Evolutionary conservation across 371 early-diverging fungal genomes (phyloP), one percentile per base, ranked within the genome.

Genomic region (Phascolomyces articulosus): DNA sequence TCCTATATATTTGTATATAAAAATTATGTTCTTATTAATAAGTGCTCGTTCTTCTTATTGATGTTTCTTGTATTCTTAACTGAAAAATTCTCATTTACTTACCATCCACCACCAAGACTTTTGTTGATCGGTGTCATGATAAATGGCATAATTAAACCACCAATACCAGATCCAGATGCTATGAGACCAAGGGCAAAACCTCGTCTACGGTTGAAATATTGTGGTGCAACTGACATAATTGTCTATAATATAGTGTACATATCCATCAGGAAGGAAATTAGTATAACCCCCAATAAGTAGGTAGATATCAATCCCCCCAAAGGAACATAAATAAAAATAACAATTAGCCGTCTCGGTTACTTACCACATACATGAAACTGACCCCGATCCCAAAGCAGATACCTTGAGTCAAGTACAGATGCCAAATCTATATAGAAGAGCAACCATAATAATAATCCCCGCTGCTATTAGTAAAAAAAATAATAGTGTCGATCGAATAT

Each of bases 181-280:
- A 87, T 84, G 3, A 93, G 77, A 9, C 92, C 94, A 0, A 86
- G 82, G 10, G 89, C 92, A 54, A 94, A 60, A 0, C 89, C 89
- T 6, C 91, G 82, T 28, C 70, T 63, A 18, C 76, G 74, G 20
- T 61, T 59, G 68, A 92, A 93, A 87, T 90, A 93, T 62, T 91
- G 92, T 0, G 88, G 64, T 1, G 85, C 75, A 29, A 86, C 67
- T 16, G 68, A 56, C 58, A 85, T 70, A 2, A 64, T 60, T 0
- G 68, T 67, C 71, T 71, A 49, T 38, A 34, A n/a, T n/a, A n/a
- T n/a, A n/a, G n/a, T n/a, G n/a, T n/a, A n/a, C n/a, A n/a, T n/a
- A n/a, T n/a, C n/a, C n/a, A n/a, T n/a, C n/a, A n/a, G n/a, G n/a
- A n/a, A n/a, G n/a, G n/a, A n/a, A n/a, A n/a, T n/a, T n/a, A n/a